Conservation (phyloP, 2,329 filamentous ascomycete genomes). For the Cercospora sp. region DNA sequence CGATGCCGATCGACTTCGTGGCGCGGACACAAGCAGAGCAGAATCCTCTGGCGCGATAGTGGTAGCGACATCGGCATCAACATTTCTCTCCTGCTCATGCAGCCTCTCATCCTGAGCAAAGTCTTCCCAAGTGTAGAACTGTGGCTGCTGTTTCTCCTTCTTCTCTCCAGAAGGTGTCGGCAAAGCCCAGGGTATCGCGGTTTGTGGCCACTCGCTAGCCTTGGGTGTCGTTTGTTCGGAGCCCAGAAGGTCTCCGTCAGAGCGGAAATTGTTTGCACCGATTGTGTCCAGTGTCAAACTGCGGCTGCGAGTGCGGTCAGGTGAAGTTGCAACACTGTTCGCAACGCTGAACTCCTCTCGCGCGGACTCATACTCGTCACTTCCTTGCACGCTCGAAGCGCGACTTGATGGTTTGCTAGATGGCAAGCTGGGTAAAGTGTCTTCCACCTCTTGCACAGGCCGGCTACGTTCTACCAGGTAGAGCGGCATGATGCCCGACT, state of each 20-base stretch:
- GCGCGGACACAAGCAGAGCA: not conserved
- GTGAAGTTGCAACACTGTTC: conserved; percentile 25
- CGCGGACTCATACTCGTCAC: conserved; percentile 48
- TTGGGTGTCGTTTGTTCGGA: conserved; percentile 70
- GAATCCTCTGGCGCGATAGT: not conserved
- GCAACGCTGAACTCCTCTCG: conserved; percentile 37
- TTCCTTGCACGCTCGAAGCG: conserved; percentile 41
- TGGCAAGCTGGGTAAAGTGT: conserved; percentile 55
- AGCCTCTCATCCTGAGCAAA: conserved; percentile 37
- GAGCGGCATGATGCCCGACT: conserved; percentile 54
- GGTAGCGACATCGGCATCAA: conserved; percentile 1
- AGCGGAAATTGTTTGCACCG: conserved; percentile 23
- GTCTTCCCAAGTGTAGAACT: conserved; percentile 43
- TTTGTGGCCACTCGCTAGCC: conserved; percentile 50
- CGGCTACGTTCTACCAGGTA: conserved; percentile 72
- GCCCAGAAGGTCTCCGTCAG: conserved; percentile 50
- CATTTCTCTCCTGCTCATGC: conserved; percentile 22
- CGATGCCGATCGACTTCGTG: conserved; percentile 20
- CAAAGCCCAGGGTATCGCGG: conserved; percentile 16
- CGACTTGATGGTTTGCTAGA: conserved; percentile 47
- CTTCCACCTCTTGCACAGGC: conserved; percentile 46
- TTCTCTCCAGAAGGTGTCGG: conserved; percentile 15
- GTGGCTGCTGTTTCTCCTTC: conserved; percentile 33
- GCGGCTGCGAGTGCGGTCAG: conserved; percentile 12
- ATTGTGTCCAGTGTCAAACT: conserved; percentile 31